Evolutionary conservation across 148 eudicot species (phyloP).

Genomic region (Camellia lanceoleosa): DNA sequence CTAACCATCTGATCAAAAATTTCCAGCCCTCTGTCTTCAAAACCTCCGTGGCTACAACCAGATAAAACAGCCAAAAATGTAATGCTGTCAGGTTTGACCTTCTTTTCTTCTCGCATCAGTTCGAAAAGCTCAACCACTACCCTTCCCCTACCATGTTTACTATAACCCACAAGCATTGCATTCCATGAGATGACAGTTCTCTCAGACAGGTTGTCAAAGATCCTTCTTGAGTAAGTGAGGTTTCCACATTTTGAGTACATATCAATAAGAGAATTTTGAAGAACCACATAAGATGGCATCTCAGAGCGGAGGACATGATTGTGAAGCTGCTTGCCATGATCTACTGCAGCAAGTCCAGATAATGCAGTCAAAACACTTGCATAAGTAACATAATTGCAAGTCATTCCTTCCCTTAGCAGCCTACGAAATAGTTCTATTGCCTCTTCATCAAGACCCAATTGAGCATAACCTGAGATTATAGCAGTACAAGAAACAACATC

Average conservation of each 20-base stretch:
- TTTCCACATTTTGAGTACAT: conserved; percentile 97
- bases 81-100: conserved; percentile 53
- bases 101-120: conserved; percentile 52
- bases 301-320: conserved; percentile 50
- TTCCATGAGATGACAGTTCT: conserved; percentile 90
- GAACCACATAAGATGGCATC: conserved; percentile 52
- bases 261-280: conserved; percentile 80
- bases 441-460: conserved; percentile 73
- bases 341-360: conserved; percentile 79
- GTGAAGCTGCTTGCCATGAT: conserved; percentile 83
- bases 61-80: conserved; percentile 75
- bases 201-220: conserved; percentile 69
- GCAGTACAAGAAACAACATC: conserved; percentile 95
- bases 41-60: conserved; percentile 84
- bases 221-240: conserved; percentile 61
- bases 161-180: conserved; percentile 80
- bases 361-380: conserved; percentile 68
- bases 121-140: conserved; percentile 56
- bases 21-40: conserved; percentile 64
- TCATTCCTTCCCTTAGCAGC: conserved; percentile 62
- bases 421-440: conserved; percentile 60
- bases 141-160: conserved; percentile 73
- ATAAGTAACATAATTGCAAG: conserved; percentile 76
- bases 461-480: conserved; percentile 83
- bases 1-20: conserved; percentile 56